Base-by-base conservation (phyloP, 192 early-diverging fungal genomes). In the Entomortierella parvispora region DNA sequence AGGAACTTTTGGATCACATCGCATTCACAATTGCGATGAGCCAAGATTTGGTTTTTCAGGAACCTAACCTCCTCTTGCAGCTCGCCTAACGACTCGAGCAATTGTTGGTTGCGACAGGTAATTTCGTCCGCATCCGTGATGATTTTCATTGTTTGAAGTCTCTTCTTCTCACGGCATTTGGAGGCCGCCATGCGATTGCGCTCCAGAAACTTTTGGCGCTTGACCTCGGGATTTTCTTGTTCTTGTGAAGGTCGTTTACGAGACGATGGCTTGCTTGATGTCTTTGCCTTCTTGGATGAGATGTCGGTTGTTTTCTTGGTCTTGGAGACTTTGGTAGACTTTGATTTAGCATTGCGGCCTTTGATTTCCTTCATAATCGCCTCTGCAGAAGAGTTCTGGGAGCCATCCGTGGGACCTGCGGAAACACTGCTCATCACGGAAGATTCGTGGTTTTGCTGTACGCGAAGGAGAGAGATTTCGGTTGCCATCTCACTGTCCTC, bases 151-250 rank as follows among this genome's bases (percentile, higher is more conserved):
- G 74, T 77, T 53, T 77, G 74, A 6, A 77, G 48, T 29, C 74
- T 47, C 61, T 77, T 77, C 55, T 77, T 77, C 22, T 77, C 74
- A 14, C 74, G 74, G 32, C 74, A 77, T 40, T 64, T 68, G 22
- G 65, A 57, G 1, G 74, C 74, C 4, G 80, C 80, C 65, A 68
- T 71, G 44, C 80, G 80, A 40, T 81, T 81, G 17, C 80, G 70
- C 48, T 81, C 80, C 23, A 81, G 33, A 37, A 81, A 81, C 34
- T 64, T 63, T 26, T 69, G 80, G 2, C 80, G 70, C 42, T 81
- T 81, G 26, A 42, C 28, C 51, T 81, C 80, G 18, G 71, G 53
- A 15, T 58, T 34, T 28, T 68, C 60, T 20, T 68, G 60, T 26
- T 74, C 65, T 0, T 40, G 26, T 2, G 47, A 51, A 1, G 48